A percentile compares a stretch with the other conserved stretches of the same genome.
Conservation (phyloP, 2,329 filamentous ascomycete species). For the Pyrenophora graminea region DNA sequence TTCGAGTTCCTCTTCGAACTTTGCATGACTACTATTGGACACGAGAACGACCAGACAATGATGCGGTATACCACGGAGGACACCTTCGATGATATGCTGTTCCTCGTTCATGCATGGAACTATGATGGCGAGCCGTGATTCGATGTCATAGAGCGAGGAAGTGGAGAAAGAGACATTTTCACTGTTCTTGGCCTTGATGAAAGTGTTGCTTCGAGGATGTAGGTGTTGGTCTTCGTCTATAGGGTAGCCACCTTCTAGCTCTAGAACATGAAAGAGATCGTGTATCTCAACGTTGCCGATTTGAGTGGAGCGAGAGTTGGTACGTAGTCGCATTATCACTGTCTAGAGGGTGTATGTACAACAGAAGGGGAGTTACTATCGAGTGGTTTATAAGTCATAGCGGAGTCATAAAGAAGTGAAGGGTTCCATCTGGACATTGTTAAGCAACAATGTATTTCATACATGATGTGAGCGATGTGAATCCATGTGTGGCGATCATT, state of each 20-base stretch:
- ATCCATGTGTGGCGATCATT: too few species aligned
- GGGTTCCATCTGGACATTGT: too few species aligned
- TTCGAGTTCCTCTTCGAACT: constrained; percentile 11
- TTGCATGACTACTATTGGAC: constrained; percentile 16
- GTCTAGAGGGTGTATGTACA: too few species aligned
- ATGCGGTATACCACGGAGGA: constrained; percentile 22
- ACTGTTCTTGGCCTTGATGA: background rate
- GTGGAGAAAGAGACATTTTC: constrained; percentile 10
- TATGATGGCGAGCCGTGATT: constrained; percentile 17
- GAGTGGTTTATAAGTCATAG: too few species aligned
- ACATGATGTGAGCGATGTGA: too few species aligned
- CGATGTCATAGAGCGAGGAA: constrained; percentile 6
- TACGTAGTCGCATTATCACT: too few species aligned
- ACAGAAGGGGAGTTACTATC: too few species aligned
- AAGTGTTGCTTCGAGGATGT: background rate
- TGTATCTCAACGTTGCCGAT: constrained; percentile 18
- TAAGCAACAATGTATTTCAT: too few species aligned
- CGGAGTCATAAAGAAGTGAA: too few species aligned
- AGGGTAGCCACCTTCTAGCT: constrained; percentile 14
- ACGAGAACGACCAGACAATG: constrained; percentile 18
- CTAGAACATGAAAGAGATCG: constrained; percentile 12
- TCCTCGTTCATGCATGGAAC: constrained; percentile 25
- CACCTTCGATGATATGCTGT: constrained; percentile 13
- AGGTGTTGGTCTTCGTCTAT: background rate
- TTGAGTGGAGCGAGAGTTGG: background rate